Conservation (phyloP, 1,139 yeast species). For the Martiniozyma asiatica region DNA sequence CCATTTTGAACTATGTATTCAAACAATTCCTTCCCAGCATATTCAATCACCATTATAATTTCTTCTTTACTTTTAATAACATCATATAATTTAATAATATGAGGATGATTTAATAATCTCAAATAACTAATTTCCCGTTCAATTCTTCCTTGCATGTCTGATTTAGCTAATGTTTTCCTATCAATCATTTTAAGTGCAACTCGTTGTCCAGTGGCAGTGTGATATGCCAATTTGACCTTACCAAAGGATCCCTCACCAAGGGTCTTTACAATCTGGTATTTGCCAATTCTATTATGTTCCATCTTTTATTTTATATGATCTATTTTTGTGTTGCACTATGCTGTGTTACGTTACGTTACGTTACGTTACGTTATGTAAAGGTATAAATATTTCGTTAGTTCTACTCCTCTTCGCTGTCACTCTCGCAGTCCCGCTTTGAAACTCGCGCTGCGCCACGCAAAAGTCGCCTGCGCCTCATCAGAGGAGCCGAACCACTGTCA, state of each 20-base stretch:
- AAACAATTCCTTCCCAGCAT: conserved; percentile 90
- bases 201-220: conserved; percentile 80
- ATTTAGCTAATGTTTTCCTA: conserved; percentile 83
- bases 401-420: too few species aligned
- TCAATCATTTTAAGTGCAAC: conserved; percentile 94
- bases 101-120: conserved; percentile 86
- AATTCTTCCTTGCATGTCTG: conserved; percentile 95
- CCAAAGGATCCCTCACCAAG: conserved; percentile 98
- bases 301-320: too few species aligned
- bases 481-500: too few species aligned
- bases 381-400: too few species aligned
- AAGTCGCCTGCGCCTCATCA: too few species aligned
- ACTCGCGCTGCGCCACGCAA: too few species aligned
- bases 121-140: conserved; percentile 91
- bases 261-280: conserved; percentile 88
- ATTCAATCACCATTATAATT: conserved; percentile 95
- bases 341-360: too few species aligned
- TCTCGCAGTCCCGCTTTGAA: too few species aligned
- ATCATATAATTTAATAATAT: conserved; percentile 89
- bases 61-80: conserved; percentile 94
- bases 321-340: conserved; percentile 5
- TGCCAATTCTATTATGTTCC: conserved; percentile 47
- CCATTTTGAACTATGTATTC: conserved; percentile 95
- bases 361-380: too few species aligned
- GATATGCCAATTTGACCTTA: conserved; percentile 91